These are phyloP conservation scores for Bjerkandera adusta DNA, from an alignment of 1,284 basidiomycete genomes.

Conservation along the genomic window DNA sequence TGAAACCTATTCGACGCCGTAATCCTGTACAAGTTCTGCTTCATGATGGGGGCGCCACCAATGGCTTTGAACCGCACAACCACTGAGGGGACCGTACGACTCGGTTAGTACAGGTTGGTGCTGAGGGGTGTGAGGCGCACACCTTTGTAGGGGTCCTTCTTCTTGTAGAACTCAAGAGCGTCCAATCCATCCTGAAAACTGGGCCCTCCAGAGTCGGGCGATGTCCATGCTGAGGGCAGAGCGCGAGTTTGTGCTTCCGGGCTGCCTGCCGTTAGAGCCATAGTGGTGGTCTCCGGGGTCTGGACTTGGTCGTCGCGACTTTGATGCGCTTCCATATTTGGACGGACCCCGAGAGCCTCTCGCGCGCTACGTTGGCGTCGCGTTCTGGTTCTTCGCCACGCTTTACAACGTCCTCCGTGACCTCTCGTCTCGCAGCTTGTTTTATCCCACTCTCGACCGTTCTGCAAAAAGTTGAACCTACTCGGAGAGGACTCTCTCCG, in stretches of 20 bases:
- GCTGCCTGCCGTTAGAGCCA: constrained; percentile 9
- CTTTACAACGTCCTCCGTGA: no score
- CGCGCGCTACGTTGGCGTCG: no score
- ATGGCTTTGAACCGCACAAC: constrained; percentile 98
- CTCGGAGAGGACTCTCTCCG: no score
- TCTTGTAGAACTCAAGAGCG: constrained; percentile 82
- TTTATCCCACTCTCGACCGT: no score
- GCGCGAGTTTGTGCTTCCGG: constrained; percentile 33
- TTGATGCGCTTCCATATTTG: not conserved
- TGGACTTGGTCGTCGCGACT: constrained; percentile 1
- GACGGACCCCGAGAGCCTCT: no score
- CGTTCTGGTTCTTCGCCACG: no score
- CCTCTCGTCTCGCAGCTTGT: no score
- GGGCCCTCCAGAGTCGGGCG: constrained; percentile 39
- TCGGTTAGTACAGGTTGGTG: not conserved
- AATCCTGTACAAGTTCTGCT: constrained; percentile 98
- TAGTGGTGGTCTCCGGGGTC: constrained; percentile 3
- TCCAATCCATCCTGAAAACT: constrained; percentile 55
- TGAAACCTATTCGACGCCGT: constrained; percentile 94
- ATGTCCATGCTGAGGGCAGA: constrained; percentile 42
- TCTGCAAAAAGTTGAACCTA: no score
- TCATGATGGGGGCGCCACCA: constrained; percentile 99
- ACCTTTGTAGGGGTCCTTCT: constrained; percentile 84
- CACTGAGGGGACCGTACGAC: no score
- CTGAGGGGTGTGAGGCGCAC: constrained; percentile 21